Percentiles rank a stretch among this genome's conserved stretches.
Conservation (phyloP, 441 rosid genomes). For the Pelargonium exstipulatum region DNA sequence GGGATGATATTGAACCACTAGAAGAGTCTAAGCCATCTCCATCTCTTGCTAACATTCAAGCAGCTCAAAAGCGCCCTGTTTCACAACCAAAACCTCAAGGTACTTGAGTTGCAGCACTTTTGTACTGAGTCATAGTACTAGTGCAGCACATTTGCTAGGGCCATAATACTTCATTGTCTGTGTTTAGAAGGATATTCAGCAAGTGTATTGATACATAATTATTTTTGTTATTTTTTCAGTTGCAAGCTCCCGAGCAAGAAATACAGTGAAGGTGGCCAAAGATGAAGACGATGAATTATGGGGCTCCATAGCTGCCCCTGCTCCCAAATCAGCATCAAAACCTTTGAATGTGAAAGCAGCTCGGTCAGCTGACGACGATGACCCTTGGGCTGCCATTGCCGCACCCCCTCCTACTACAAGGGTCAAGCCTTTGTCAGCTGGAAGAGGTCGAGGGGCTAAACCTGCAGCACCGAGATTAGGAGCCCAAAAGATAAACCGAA, state of each 20-base stretch:
- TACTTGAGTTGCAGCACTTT: conserved; percentile 17
- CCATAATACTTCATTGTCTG: too few relatives aligned
- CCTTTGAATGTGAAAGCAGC: conserved; percentile 57
- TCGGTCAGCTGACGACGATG: conserved; percentile 53
- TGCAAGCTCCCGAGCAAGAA: conserved; percentile 53
- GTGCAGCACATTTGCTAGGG: too few relatives aligned
- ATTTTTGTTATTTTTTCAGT: conserved; percentile 27
- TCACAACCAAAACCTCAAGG: conserved; percentile 68
- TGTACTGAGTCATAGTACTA: not conserved
- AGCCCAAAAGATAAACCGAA: conserved; percentile 87
- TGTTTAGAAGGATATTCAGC: too few relatives aligned
- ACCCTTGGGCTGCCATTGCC: conserved; percentile 96
- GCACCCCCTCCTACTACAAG: conserved; percentile 90
- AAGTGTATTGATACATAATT: not conserved
- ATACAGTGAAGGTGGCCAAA: conserved; percentile 36
- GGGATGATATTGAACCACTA: conserved; percentile 95
- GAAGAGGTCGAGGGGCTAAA: conserved; percentile 74
- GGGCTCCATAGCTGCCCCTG: conserved; percentile 94
- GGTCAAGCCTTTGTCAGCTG: conserved; percentile 68
- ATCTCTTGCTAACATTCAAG: conserved; percentile 79
- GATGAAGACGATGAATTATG: conserved; percentile 83
- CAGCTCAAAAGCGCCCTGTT: conserved; percentile 86
- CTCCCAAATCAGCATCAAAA: conserved; percentile 58
- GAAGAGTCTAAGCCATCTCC: conserved; percentile 84
- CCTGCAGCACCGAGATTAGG: conserved; percentile 68